phyloP scores from a whole-genome alignment of 495 filamentous ascomycete species.

The Hypoxylon subgilvum region DNA sequence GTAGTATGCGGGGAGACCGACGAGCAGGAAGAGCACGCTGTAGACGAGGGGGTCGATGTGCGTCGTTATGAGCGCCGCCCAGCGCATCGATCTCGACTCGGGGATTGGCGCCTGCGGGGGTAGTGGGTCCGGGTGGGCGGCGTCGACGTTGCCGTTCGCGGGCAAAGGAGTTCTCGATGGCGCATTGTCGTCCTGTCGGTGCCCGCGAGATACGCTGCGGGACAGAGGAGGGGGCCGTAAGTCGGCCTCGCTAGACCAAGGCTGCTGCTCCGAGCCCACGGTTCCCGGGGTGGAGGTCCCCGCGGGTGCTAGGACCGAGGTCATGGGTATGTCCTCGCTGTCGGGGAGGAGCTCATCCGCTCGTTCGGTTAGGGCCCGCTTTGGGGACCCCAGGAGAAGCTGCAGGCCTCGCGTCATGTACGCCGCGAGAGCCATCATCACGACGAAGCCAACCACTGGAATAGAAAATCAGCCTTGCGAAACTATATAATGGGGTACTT shows the following conservation, averaged over 20 bases:
- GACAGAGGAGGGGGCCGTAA: conserved; percentile 19
- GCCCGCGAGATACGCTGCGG: conserved; percentile 13
- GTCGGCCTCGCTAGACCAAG: conserved; percentile 21
- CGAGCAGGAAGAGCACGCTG: conserved; percentile 48
- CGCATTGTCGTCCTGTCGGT: background rate
- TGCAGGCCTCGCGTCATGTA: conserved; percentile 59
- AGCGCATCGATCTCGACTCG: conserved; percentile 50
- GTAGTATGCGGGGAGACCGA: conserved; percentile 59
- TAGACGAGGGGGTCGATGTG: conserved; percentile 53
- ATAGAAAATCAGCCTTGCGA: background rate
- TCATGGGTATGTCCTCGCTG: conserved; percentile 49
- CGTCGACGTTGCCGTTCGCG: background rate
- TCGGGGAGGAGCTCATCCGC: conserved; percentile 56
- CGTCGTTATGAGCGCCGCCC: conserved; percentile 50
- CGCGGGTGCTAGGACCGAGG: conserved; percentile 16
- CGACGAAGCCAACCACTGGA: conserved; percentile 59
- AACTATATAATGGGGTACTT: too few species aligned
- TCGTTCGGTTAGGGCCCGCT: conserved; percentile 53
- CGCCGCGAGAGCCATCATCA: conserved; percentile 53
- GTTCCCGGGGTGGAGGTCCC: background rate
- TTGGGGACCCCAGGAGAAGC: conserved; percentile 53
- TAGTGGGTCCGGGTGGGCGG: conserved; percentile 10
- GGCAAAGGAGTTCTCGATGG: background rate
- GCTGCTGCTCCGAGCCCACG: conserved; percentile 14
- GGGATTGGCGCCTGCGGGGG: conserved; percentile 47